These are phyloP conservation scores for Neostapfia colusana DNA, from an alignment of 176 grass and related monocot genomes.

Conservation along the genomic window DNA sequence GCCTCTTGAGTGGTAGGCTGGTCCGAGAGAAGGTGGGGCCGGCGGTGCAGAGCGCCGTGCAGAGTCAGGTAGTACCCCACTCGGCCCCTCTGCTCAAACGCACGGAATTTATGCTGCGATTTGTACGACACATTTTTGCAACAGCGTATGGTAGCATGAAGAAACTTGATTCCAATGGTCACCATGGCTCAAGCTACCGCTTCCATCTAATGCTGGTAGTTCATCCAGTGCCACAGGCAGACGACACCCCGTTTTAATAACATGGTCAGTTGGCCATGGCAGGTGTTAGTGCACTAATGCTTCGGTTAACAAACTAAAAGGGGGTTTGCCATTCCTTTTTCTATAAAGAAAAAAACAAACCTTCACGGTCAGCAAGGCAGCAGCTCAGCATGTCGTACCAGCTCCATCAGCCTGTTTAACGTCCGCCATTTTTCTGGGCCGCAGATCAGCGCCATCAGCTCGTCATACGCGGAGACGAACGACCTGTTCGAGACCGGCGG, in stretches of 20 bases:
- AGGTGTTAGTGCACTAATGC: neutral
- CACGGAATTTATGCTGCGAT: neutral
- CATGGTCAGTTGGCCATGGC: too few species aligned
- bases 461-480: constrained; percentile 60
- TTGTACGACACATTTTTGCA: constrained; percentile 2
- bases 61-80: constrained; percentile 75
- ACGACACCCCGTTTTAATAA: too few species aligned
- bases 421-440: neutral
- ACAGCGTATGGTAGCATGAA: neutral
- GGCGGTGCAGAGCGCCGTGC: constrained; percentile 65
- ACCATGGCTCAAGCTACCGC: constrained; percentile 16
- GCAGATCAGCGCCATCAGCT: constrained; percentile 83
- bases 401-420: neutral
- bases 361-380: too few species aligned
- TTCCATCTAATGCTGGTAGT: neutral
- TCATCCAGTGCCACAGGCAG: too few species aligned
- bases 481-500: constrained; percentile 74
- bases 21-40: constrained; percentile 81
- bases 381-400: neutral
- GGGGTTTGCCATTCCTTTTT: too few species aligned
- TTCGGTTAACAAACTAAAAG: neutral
- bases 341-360: too few species aligned
- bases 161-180: neutral
- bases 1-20: constrained; percentile 72
- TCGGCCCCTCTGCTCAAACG: constrained; percentile 23